phyloP scores from a whole-genome alignment of 345 rosid species.

The Sapria himalayana region DNA sequence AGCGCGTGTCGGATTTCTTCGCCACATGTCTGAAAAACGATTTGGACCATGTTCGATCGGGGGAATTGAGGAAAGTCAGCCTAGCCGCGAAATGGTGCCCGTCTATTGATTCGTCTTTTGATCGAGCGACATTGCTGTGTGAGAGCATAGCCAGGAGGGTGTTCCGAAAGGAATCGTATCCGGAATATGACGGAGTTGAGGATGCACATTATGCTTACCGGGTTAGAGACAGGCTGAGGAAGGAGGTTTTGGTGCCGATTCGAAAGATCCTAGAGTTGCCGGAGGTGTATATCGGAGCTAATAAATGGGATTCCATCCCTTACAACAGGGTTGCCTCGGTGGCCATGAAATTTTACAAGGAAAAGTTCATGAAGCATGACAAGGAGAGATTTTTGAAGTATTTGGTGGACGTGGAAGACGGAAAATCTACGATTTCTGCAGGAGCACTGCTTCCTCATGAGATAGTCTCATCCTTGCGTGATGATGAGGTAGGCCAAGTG shows the following conservation, averaged over 20 bases:
- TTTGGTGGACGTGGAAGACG: constrained; percentile 20
- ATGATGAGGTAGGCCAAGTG: constrained; percentile 23
- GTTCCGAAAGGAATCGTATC: constrained; percentile 18
- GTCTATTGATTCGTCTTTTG: constrained; percentile 34
- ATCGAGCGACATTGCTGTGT: constrained; percentile 23
- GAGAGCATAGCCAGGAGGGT: constrained; percentile 36
- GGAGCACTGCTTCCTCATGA: constrained; percentile 55
- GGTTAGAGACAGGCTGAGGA: constrained; percentile 38
- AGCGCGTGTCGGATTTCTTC: constrained; percentile 31
- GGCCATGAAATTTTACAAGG: constrained; percentile 42
- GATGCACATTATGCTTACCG: constrained; percentile 46
- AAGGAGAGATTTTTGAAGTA: constrained; percentile 19
- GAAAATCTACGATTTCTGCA: constrained; percentile 30
- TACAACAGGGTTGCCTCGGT: constrained; percentile 36
- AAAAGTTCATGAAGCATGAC: constrained; percentile 28
- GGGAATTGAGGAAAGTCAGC: constrained; percentile 16
- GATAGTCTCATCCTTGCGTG: constrained; percentile 19
- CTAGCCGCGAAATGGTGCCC: constrained; percentile 68
- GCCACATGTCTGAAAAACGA: constrained; percentile 17
- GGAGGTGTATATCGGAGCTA: constrained; percentile 36
- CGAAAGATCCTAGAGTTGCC: constrained; percentile 33
- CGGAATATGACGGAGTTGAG: constrained; percentile 33
- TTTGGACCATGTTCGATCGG: constrained; percentile 12
- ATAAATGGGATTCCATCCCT: constrained; percentile 23
- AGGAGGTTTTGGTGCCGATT: constrained; percentile 33